These are phyloP conservation scores for Epichloe glyceriae DNA, from an alignment of 2,329 filamentous ascomycete species.

Conservation along the genomic window DNA sequence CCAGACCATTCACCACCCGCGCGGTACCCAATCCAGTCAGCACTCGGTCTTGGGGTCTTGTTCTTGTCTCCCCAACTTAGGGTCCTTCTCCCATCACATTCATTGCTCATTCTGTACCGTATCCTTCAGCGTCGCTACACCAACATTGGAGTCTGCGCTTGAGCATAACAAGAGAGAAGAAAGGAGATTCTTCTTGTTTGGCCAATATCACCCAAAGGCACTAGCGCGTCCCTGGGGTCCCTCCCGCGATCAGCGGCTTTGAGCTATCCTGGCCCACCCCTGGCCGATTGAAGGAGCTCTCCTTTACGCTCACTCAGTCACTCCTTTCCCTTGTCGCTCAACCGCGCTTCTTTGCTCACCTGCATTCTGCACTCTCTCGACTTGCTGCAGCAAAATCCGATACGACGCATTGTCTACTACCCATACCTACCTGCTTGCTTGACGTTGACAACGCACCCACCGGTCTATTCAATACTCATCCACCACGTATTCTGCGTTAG, in stretches of 20 bases:
- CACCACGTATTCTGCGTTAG: slow-evolving; percentile 2
- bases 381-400: slow-evolving; percentile 7
- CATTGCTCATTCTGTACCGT: not conserved
- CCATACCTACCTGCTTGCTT: not conserved
- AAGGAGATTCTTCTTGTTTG: not conserved
- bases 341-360: slow-evolving; percentile 1
- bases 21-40: too few species aligned
- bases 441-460: not conserved
- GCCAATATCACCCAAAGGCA: slow-evolving; percentile 2
- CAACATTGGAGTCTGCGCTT: not conserved
- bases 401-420: not conserved
- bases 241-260: slow-evolving; percentile 22
- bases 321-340: slow-evolving; percentile 21
- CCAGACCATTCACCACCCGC: not conserved
- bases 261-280: slow-evolving; percentile 11
- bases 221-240: slow-evolving; percentile 19
- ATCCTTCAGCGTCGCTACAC: not conserved
- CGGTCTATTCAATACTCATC: not conserved
- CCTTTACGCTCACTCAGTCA: slow-evolving; percentile 26
- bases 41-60: too few species aligned
- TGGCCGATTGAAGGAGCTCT: slow-evolving; percentile 10
- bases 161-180: not conserved
- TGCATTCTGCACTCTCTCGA: slow-evolving; percentile 9
- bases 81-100: not conserved
- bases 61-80: too few species aligned